Conservation (phyloP, 1,139 yeast genomes). For the Protomyces inouyei region DNA sequence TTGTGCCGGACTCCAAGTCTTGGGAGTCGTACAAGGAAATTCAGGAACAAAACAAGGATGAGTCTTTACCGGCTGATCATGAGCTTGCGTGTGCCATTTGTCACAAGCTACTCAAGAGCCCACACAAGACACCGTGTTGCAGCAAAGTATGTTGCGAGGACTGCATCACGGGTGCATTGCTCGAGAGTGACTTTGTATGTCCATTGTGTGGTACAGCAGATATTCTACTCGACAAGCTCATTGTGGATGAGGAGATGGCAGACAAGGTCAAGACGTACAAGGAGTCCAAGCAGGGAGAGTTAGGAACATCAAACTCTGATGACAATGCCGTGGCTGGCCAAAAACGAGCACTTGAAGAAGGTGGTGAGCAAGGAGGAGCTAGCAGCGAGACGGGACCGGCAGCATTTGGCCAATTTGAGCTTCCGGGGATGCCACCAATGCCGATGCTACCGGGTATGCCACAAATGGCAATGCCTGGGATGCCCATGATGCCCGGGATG, state of each 20-base stretch:
- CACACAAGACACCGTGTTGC: conserved; percentile 89
- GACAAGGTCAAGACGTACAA: not conserved
- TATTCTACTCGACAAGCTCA: conserved; percentile 54
- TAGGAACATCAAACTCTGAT: not conserved
- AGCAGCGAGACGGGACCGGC: not conserved
- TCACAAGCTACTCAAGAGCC: conserved; percentile 58
- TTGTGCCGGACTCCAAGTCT: conserved; percentile 81
- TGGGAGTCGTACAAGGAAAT: conserved; percentile 71
- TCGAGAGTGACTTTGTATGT: conserved; percentile 84
- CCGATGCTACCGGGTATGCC: conserved; percentile 30
- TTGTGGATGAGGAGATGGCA: not conserved
- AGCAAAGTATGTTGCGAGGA: conserved; percentile 53
- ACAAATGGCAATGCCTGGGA: conserved; percentile 1
- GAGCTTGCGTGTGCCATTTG: conserved; percentile 61
- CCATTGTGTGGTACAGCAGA: conserved; percentile 79
- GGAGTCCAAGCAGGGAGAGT: not conserved
- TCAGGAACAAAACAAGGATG: conserved; percentile 48
- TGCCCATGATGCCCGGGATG: not conserved
- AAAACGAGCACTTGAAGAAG: not conserved
- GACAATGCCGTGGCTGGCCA: not conserved
- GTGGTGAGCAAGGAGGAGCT: not conserved
- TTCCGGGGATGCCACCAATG: conserved; percentile 33
- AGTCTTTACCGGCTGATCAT: conserved; percentile 52
- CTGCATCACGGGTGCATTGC: conserved; percentile 63
- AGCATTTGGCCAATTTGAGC: conserved; percentile 8